A percentile compares a stretch with the other conserved stretches of the same genome.
Conservation (phyloP, 345 rosid genomes). For the Lumnitzera racemosa region DNA sequence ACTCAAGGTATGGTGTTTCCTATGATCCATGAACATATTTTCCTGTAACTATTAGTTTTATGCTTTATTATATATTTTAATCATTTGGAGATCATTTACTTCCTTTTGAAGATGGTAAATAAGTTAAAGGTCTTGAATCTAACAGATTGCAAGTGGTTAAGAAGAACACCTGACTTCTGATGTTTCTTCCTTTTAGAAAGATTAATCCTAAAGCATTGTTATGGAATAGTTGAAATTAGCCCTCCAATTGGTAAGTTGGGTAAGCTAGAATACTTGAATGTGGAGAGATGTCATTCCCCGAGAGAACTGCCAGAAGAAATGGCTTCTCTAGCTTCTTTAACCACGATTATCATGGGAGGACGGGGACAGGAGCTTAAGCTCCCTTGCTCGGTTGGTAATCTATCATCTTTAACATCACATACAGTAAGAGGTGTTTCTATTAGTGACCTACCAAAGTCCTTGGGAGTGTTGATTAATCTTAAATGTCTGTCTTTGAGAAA, state of each 20-base stretch:
- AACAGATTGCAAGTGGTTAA: constrained; percentile 1
- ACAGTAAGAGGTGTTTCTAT: background rate
- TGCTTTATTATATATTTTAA: background rate
- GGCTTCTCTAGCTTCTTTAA: background rate
- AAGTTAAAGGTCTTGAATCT: constrained; percentile 8
- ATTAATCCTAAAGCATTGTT: constrained; percentile 4
- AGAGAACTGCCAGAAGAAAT: background rate
- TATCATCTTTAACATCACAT: background rate
- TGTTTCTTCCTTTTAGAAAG: background rate
- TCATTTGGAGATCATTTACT: background rate
- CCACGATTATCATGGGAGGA: background rate
- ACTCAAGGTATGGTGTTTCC: too few relatives aligned
- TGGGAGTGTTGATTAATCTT: constrained; percentile 1
- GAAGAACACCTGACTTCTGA: background rate
- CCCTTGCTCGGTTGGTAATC: constrained; percentile 7
- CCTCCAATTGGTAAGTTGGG: constrained; percentile 8
- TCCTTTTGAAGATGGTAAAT: constrained; percentile 3
- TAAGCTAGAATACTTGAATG: background rate
- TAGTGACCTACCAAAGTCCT: background rate
- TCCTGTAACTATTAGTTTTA: background rate
- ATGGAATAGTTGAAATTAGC: background rate
- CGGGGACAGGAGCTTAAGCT: background rate
- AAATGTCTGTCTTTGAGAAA: background rate
- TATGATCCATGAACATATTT: background rate
- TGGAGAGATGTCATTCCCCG: constrained; percentile 1